Evolutionary conservation across 2,329 filamentous ascomycete species (phyloP).

Genomic region (Xylariaceae sp.): DNA sequence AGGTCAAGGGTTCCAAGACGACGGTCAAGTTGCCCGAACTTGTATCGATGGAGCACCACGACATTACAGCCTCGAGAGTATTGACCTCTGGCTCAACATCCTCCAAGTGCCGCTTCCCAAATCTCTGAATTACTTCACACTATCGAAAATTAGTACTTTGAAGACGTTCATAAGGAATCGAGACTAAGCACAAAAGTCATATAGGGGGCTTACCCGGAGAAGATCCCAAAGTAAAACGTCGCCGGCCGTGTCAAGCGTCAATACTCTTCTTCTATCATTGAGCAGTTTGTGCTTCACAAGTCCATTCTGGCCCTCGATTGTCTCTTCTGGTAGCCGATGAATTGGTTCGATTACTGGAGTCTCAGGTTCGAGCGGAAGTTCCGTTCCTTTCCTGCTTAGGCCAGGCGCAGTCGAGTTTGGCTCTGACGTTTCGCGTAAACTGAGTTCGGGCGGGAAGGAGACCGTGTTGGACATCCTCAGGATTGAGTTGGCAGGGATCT

Average conservation of each 20-base stretch:
- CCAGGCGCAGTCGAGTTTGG: slow-evolving; percentile 39
- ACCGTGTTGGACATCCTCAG: slow-evolving; percentile 82
- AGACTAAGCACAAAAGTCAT: not conserved
- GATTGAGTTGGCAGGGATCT: slow-evolving; percentile 73
- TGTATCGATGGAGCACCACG: slow-evolving; percentile 95
- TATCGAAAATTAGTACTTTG: slow-evolving; percentile 36
- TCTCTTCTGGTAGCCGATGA: slow-evolving; percentile 66
- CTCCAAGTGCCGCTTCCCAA: slow-evolving; percentile 89
- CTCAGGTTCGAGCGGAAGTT: slow-evolving; percentile 49
- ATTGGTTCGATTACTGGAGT: slow-evolving; percentile 56
- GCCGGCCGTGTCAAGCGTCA: slow-evolving; percentile 91
- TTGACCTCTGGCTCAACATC: slow-evolving; percentile 86
- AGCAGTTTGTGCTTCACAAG: slow-evolving; percentile 89
- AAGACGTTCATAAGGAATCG: not conserved
- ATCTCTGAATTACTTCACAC: slow-evolving; percentile 86
- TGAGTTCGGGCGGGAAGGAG: slow-evolving; percentile 59
- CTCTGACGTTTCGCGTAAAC: slow-evolving; percentile 49
- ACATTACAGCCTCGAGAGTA: slow-evolving; percentile 81
- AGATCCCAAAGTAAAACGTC: slow-evolving; percentile 96
- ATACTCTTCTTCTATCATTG: slow-evolving; percentile 81
- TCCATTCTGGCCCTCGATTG: slow-evolving; percentile 91
- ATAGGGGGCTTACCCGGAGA: slow-evolving; percentile 59
- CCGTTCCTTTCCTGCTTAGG: slow-evolving; percentile 53
- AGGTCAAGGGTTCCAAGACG: slow-evolving; percentile 87
- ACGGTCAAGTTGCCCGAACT: slow-evolving; percentile 89